Evolutionary conservation across 495 filamentous ascomycete species (phyloP), one percentile per base, ranked within the genome.

Genomic region (Hyaloscypha bicolor): DNA sequence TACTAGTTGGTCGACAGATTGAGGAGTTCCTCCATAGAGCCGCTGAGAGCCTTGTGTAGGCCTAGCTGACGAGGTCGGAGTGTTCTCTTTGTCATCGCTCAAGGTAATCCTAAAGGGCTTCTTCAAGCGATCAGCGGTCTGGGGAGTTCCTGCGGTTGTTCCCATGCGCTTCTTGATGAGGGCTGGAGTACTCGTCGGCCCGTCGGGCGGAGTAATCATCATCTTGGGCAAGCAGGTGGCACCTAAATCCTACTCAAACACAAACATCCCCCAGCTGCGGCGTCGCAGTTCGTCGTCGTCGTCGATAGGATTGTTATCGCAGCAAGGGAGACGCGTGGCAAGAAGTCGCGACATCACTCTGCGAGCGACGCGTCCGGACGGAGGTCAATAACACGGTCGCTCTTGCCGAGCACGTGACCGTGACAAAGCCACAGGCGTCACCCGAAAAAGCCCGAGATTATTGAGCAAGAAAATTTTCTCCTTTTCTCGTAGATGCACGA

Each of bases 21-120:
- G 78, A 32, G 81, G 80, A 33, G 83, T 73, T 8, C 59, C 52
- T 19, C 60, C 63, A 62, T 73, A 71, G 0, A 71, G 62, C 56
- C 73, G 64, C 45, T 69, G 64, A 9, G 59, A 45, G 16, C 59
- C 25, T 39, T 60, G 61, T 0, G 65, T 55, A 9, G 67, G 35
- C 19, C 55, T 53, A 19, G 9, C 25, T 3, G 35, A 29, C 9
- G 71, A 48, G 16, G 63, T 9, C 9, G 65, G 68, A 29, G 66
- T 65, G 52, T 75, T 75, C 64, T 75, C 73, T 45, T 75, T 75
- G 62, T 75, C 66, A 45, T 71, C 68, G 31, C 60, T 64, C 63
- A 69, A 45, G 11, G 62, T 68, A 22, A 74, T 62, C 21, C 30
- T 93, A 80, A 99, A 99, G 4, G 95, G 95, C 70, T 88, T 92